These are phyloP conservation scores for Talaromyces sp. DNA, from an alignment of 2,329 filamentous ascomycete species.

Conservation along the genomic window DNA sequence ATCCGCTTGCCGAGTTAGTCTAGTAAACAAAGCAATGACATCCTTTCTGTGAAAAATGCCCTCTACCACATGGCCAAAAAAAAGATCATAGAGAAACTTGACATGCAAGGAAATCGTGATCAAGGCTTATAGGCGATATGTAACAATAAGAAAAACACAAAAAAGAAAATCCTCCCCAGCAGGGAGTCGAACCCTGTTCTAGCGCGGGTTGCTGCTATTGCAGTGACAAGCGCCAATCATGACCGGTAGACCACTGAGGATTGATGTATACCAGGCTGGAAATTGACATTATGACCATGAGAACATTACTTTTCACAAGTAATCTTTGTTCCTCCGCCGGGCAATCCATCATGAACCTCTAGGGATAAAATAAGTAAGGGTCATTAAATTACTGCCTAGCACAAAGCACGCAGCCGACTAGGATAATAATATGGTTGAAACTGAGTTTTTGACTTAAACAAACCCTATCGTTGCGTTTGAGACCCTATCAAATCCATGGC, in stretches of 20 bases:
- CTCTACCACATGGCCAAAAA: neutral
- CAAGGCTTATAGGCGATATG: neutral
- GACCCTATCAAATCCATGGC: neutral
- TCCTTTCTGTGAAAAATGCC: neutral
- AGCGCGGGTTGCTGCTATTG: neutral
- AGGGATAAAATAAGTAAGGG: neutral
- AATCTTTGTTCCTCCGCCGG: neutral
- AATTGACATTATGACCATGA: neutral
- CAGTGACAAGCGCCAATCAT: constrained; percentile 8
- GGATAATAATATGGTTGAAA: too few relatives aligned
- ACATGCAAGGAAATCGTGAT: neutral
- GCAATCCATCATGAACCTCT: neutral
- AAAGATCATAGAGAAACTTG: neutral
- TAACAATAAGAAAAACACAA: neutral
- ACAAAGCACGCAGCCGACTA: neutral
- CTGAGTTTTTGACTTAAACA: neutral
- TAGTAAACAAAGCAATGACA: neutral
- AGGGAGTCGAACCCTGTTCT: constrained; percentile 9
- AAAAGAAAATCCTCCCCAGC: constrained; percentile 4
- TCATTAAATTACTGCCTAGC: neutral
- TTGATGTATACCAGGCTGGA: neutral
- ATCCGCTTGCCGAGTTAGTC: constrained; percentile 2
- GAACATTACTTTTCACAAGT: neutral
- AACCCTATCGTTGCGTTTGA: neutral
- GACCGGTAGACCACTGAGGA: constrained; percentile 4